Percentiles rank a stretch among this genome's conserved stretches.
These are phyloP conservation scores for Aspergillus carbonarius DNA, from an alignment of 2,329 filamentous ascomycete genomes.

Conservation along the genomic window DNA sequence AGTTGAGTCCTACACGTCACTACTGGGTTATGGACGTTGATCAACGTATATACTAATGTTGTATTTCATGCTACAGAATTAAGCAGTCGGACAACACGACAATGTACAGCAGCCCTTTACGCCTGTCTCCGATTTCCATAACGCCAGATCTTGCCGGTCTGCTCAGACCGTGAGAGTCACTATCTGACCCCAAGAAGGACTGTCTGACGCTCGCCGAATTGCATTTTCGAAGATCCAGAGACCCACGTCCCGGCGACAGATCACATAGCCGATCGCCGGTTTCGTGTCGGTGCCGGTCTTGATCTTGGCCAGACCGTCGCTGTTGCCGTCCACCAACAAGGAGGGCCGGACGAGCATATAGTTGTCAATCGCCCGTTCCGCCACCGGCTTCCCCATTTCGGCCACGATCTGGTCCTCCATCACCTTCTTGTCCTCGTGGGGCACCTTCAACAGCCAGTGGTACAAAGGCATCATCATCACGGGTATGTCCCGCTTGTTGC, in stretches of 20 bases:
- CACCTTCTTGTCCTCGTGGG: conserved; percentile 39
- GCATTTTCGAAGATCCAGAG: neutral
- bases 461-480: conserved; percentile 34
- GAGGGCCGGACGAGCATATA: conserved; percentile 35
- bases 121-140: too few species aligned
- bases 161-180: neutral
- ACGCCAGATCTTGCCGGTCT: neutral
- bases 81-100: too few species aligned
- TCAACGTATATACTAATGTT: too few species aligned
- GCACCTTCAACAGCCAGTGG: conserved; percentile 28
- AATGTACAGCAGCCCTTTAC: too few species aligned
- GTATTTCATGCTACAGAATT: too few species aligned
- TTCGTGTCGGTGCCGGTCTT: neutral
- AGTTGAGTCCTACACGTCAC: too few species aligned
- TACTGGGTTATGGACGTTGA: too few species aligned
- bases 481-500: conserved; percentile 32
- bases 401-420: conserved; percentile 32
- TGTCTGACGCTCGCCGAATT: neutral
- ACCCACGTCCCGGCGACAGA: neutral
- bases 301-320: conserved; percentile 16
- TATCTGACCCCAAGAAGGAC: neutral
- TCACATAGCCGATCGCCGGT: neutral
- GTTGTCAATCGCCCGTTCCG: conserved; percentile 14
- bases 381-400: conserved; percentile 18
- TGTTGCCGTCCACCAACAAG: conserved; percentile 33